Base-by-base conservation (phyloP, 1,284 basidiomycete genomes). In the Ustilago bromivora region DNA sequence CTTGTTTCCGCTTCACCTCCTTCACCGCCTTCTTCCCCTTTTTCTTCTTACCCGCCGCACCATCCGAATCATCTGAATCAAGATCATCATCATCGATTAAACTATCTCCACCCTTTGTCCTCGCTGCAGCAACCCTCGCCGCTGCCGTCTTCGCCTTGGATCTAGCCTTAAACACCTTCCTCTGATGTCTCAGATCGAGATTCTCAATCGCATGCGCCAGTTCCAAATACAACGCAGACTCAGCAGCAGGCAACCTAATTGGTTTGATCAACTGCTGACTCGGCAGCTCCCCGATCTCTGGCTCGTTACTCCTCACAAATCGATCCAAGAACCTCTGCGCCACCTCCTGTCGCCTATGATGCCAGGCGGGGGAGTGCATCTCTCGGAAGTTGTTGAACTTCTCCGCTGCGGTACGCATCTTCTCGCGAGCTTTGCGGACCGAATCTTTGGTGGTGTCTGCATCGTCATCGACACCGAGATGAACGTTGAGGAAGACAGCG, bases 371-470 rank as follows among this genome's bases (percentile, higher is more conserved):
- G 52, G 92, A 95, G 82, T 94, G 95, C 19, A 95, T 92, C 83
- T 98, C 96, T 34, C 95, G 91, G 91, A 96, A 98, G 0, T 95
- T 96, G 86, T 97, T 94, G 90, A 98, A 98, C 78, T 91, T 91
- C 85, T 98, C 95, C 56, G 93, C 94, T 66, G 91, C 93, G 5
- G 95, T 96, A 82, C 93, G 92, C 69, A 96, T 94, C 69, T 91
- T 90, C 54, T 90, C 90, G 8, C 94, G 90, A 81, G 92, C 92
- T 88, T 94, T 94, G 23, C 80, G 65, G 7, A 80, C 73, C 23
- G 75, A 75, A 49, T 70, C 66, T 41, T 90, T 88, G 1, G 92
- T 91, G 47, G 90, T 89, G 1, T 93, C 93, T 84, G 96, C 95
- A 41, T 90, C 91, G 72, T 95, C 94, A 81, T 97, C 95, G 76